Conservation (phyloP, 2,329 filamentous ascomycete genomes). For the Penicillium sp. region DNA sequence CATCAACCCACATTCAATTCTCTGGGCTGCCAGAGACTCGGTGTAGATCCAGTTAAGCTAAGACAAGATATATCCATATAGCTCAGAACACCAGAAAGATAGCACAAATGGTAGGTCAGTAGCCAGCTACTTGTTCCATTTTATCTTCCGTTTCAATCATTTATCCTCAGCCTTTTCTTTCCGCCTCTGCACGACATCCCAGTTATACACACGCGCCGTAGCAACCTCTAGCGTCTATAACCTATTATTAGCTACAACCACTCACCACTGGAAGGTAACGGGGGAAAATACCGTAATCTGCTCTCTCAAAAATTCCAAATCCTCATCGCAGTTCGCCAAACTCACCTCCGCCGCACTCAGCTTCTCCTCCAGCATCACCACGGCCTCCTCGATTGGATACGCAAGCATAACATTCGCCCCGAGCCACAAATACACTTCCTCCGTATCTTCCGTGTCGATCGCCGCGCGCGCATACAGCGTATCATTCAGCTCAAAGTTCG, state of each 20-base stretch:
- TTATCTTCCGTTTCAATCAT: neutral
- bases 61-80: conserved; percentile 1
- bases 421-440: conserved; percentile 98
- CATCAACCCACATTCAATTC: neutral
- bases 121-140: conserved; percentile 14
- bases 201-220: conserved; percentile 97
- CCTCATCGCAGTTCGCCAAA: conserved; percentile 89
- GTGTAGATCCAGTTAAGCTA: neutral
- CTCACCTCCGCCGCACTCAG: conserved; percentile 78
- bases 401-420: conserved; percentile 98
- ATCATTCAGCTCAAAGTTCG: conserved; percentile 95
- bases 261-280: neutral
- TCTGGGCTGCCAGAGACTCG: conserved; percentile 12
- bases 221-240: conserved; percentile 93
- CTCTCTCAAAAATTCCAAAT: conserved; percentile 91
- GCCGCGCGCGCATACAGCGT: conserved; percentile 89
- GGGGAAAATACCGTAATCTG: conserved; percentile 80
- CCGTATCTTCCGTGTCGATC: conserved; percentile 70
- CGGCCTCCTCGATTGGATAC: conserved; percentile 88
- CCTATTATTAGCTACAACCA: conserved; percentile 12
- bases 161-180: conserved; percentile 72
- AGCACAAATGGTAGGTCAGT: conserved; percentile 7
- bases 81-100: conserved; percentile 6
- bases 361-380: conserved; percentile 77
- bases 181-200: conserved; percentile 94